These are phyloP conservation scores for Dendrobium huoshanense DNA, from an alignment of 106 monocot genomes.

Conservation along the genomic window DNA sequence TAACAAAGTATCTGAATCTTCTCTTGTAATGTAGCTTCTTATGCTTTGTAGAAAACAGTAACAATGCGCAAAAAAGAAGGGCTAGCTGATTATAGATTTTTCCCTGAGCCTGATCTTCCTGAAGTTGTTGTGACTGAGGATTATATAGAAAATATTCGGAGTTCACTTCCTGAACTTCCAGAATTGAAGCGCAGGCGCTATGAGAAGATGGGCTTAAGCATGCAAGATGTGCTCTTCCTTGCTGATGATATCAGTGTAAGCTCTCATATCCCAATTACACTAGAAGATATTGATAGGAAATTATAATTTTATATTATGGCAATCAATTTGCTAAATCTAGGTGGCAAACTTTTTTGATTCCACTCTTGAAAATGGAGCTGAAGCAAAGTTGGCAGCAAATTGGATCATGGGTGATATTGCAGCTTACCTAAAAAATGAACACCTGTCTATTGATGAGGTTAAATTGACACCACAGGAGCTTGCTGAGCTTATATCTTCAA, in stretches of 20 bases:
- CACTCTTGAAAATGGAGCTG: slow-evolving; percentile 65
- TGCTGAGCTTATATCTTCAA: slow-evolving; percentile 78
- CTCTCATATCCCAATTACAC: not conserved
- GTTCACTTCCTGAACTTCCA: slow-evolving; percentile 80
- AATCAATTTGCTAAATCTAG: slow-evolving; percentile 22
- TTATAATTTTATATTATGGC: not conserved
- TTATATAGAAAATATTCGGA: slow-evolving; percentile 51
- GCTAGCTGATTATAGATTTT: slow-evolving; percentile 94
- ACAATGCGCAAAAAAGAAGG: slow-evolving; percentile 99
- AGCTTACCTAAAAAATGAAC: slow-evolving; percentile 81
- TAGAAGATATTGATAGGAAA: not conserved
- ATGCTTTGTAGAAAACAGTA: slow-evolving; percentile 53
- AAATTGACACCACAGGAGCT: slow-evolving; percentile 80
- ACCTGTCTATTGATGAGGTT: slow-evolving; percentile 63
- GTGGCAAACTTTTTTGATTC: slow-evolving; percentile 83
- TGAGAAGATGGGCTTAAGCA: slow-evolving; percentile 76
- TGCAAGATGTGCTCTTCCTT: slow-evolving; percentile 97
- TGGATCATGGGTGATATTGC: slow-evolving; percentile 99
- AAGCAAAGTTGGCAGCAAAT: slow-evolving; percentile 86
- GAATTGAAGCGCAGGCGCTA: slow-evolving; percentile 88
- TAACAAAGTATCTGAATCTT: not conserved
- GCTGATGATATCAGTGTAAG: slow-evolving; percentile 71
- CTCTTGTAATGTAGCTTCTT: not conserved
- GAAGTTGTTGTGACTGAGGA: slow-evolving; percentile 69
- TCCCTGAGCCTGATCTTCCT: slow-evolving; percentile 96